These are phyloP conservation scores for Penicillium coffeae DNA, from an alignment of 495 filamentous ascomycete genomes.

Conservation along the genomic window DNA sequence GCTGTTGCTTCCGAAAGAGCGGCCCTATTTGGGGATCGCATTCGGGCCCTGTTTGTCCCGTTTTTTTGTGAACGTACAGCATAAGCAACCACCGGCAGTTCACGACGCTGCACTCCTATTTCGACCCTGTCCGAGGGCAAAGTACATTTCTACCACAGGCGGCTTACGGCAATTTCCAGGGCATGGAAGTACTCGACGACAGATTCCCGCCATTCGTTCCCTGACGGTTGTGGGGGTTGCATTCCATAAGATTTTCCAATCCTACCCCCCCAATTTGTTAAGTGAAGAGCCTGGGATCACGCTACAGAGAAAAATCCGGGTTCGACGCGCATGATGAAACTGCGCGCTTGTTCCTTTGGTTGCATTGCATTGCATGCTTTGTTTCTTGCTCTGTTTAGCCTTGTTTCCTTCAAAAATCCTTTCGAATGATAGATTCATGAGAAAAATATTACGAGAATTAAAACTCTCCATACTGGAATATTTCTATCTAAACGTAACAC, in stretches of 20 bases:
- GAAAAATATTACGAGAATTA: slow-evolving; percentile 42
- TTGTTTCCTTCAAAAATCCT: slow-evolving; percentile 38
- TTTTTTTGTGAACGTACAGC: slow-evolving; percentile 10
- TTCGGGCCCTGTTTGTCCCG: slow-evolving; percentile 8
- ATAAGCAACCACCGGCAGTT: slow-evolving; percentile 2
- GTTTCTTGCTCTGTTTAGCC: slow-evolving; percentile 37
- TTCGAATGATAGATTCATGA: slow-evolving; percentile 44
- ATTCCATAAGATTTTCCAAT: slow-evolving; percentile 7
- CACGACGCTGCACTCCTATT: slow-evolving; percentile 10
- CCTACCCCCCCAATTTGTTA: slow-evolving; percentile 20
- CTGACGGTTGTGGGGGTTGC: slow-evolving; percentile 12
- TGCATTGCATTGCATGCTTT: slow-evolving; percentile 26
- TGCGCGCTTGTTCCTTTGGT: slow-evolving; percentile 22
- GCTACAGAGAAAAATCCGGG: slow-evolving; percentile 33
- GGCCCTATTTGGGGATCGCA: slow-evolving; percentile 4
- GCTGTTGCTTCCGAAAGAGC: slow-evolving; percentile 12
- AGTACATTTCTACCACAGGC: slow-evolving; percentile 11
- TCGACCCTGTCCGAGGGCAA: slow-evolving; percentile 14
- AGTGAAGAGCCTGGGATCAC: slow-evolving; percentile 14
- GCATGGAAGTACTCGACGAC: slow-evolving; percentile 24
- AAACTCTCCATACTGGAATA: slow-evolving; percentile 9
- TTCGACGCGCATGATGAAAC: slow-evolving; percentile 30
- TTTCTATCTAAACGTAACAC: background rate
- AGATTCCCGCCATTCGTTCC: slow-evolving; percentile 17
- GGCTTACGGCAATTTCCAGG: slow-evolving; percentile 25